phyloP scores from a whole-genome alignment of 208 protist species.

The Leishmania lainsoni region DNA sequence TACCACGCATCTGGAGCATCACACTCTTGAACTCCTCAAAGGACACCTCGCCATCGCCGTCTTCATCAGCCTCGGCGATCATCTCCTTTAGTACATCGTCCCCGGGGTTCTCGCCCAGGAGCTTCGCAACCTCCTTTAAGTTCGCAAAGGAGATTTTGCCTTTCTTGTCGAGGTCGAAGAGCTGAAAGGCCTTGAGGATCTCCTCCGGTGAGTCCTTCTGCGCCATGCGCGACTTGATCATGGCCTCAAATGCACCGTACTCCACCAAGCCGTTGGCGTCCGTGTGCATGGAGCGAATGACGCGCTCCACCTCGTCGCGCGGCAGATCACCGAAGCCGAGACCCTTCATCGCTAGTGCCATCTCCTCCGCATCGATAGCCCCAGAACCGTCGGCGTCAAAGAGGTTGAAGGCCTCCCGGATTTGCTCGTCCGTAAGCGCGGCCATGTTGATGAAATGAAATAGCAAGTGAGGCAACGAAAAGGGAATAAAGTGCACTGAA shows the following conservation, averaged over 20 bases:
- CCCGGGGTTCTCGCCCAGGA: constrained; percentile 95
- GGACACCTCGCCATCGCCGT: constrained; percentile 95
- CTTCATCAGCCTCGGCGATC: constrained; percentile 96
- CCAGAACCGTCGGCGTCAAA: constrained; percentile 96
- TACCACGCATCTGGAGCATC: constrained; percentile 91
- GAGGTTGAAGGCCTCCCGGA: constrained; percentile 97
- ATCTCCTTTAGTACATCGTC: constrained; percentile 98
- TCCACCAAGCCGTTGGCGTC: constrained; percentile 89
- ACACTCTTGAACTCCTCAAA: constrained; percentile 97
- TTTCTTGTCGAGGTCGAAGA: constrained; percentile 97
- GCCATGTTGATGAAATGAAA: constrained; percentile 53
- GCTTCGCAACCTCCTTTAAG: constrained; percentile 95
- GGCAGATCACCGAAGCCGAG: constrained; percentile 94
- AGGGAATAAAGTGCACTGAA: background rate
- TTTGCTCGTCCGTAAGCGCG: constrained; percentile 81
- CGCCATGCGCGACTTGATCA: constrained; percentile 92
- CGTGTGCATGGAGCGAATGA: constrained; percentile 86
- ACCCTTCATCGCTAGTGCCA: constrained; percentile 95
- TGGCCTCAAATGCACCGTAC: constrained; percentile 90
- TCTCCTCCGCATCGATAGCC: constrained; percentile 93
- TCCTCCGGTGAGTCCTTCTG: constrained; percentile 94
- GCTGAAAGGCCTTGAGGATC: constrained; percentile 95
- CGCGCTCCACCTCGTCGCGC: constrained; percentile 93
- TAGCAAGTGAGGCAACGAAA: background rate
- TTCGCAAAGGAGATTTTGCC: constrained; percentile 97